A percentile compares a stretch with the other conserved stretches of the same genome.
Evolutionary conservation across 257 asterid species (phyloP).

Genomic region (Sherardia arvensis): DNA sequence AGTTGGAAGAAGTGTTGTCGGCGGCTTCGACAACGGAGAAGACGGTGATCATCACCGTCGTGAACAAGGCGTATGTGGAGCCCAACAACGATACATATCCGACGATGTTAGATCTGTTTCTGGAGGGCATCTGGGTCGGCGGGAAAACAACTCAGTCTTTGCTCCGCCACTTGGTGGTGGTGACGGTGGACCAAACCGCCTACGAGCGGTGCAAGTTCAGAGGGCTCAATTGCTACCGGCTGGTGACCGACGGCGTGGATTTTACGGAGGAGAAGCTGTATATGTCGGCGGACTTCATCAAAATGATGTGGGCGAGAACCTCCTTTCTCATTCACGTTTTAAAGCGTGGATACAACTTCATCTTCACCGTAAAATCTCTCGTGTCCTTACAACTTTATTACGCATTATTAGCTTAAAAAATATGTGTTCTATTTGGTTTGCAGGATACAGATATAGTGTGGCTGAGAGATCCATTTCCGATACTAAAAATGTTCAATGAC

Average conservation of each 20-base stretch:
- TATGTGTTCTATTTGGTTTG: not conserved
- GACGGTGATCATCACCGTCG: constrained; percentile 50
- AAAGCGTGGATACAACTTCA: constrained; percentile 50
- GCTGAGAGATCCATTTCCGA: constrained; percentile 52
- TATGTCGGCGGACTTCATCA: constrained; percentile 54
- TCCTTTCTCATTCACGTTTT: constrained; percentile 44
- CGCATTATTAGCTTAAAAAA: too few species aligned
- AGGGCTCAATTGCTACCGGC: constrained; percentile 46
- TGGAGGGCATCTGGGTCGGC: constrained; percentile 61
- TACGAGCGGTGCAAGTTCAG: constrained; percentile 51
- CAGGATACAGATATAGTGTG: constrained; percentile 61
- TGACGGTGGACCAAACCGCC: constrained; percentile 53
- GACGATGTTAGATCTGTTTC: constrained; percentile 66
- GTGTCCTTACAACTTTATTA: not conserved
- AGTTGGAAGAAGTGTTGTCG: constrained; percentile 33
- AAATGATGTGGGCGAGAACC: constrained; percentile 91
- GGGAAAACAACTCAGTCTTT: constrained; percentile 48
- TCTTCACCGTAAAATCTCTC: constrained; percentile 47
- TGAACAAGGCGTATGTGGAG: constrained; percentile 64
- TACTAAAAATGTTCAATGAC: constrained; percentile 18
- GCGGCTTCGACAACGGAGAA: constrained; percentile 43
- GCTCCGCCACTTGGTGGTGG: constrained; percentile 43
- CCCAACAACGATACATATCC: constrained; percentile 31
- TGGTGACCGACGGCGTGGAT: constrained; percentile 27
- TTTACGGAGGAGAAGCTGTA: constrained; percentile 49